phyloP scores from a whole-genome alignment of 2,329 filamentous ascomycete species.

The Aspergillus piperis region DNA sequence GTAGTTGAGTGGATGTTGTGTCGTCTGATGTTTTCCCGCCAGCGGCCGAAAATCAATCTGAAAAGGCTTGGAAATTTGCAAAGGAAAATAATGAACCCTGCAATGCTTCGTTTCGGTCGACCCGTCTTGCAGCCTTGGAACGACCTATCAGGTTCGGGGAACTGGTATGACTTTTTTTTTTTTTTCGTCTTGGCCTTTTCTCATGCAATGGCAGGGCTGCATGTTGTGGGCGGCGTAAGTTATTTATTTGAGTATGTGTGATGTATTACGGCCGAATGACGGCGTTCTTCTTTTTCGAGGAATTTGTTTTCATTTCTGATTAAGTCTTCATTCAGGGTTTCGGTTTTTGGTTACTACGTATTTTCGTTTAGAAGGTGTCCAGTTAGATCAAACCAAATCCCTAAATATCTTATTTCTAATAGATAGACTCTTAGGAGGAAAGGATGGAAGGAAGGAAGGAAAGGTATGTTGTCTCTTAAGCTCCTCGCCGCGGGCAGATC shows the following conservation, averaged over 20 bases:
- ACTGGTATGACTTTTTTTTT: background rate
- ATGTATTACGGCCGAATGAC: background rate
- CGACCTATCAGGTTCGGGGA: constrained; percentile 20
- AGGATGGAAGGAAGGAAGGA: no score
- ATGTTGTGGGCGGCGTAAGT: constrained; percentile 7
- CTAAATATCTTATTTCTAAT: no score
- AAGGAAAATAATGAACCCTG: constrained; percentile 9
- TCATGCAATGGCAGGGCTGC: constrained; percentile 23
- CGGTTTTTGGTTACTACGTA: no score
- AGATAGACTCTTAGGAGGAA: background rate
- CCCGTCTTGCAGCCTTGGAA: constrained; percentile 15
- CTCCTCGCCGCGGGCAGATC: background rate
- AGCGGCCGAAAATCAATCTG: constrained; percentile 1
- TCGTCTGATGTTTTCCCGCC: constrained; percentile 22
- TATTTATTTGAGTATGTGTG: background rate
- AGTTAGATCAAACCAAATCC: no score
- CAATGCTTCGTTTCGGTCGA: constrained; percentile 22
- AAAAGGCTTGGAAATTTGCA: no score
- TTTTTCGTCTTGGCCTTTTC: background rate
- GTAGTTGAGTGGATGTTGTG: background rate
- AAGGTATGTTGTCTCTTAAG: background rate
- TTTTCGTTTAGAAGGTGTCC: no score
- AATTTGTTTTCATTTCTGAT: background rate
- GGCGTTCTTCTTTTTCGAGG: background rate
- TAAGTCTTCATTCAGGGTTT: background rate